Percentiles rank a stretch among this genome's conserved stretches.
These are phyloP conservation scores for Bacidia gigantensis DNA, from an alignment of 495 filamentous ascomycete species.

Conservation along the genomic window DNA sequence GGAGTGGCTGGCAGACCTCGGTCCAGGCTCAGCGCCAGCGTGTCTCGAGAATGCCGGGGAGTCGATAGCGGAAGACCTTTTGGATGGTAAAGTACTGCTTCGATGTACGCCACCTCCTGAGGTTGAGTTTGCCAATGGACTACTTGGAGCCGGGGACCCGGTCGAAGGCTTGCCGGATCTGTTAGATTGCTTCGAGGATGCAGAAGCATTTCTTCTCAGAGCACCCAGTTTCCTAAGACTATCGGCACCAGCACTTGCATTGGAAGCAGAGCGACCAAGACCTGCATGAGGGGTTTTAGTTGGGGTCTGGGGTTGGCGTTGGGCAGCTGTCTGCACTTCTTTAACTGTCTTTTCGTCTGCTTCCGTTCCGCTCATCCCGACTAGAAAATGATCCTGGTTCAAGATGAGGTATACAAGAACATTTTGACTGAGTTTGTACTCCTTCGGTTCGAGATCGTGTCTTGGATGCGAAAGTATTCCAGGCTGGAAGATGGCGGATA, in stretches of 20 bases:
- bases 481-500: constrained; percentile 97
- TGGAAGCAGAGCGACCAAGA: constrained; percentile 66
- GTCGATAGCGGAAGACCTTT: constrained; percentile 62
- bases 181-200: constrained; percentile 54
- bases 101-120: constrained; percentile 57
- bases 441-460: constrained; percentile 87
- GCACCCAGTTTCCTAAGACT: constrained; percentile 67
- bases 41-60: constrained; percentile 39
- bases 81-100: constrained; percentile 93
- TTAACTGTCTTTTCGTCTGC: constrained; percentile 78
- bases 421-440: constrained; percentile 90
- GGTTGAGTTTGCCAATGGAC: constrained; percentile 25
- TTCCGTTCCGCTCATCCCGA: constrained; percentile 86
- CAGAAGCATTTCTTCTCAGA: constrained; percentile 74
- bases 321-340: constrained; percentile 60
- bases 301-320: constrained; percentile 39
- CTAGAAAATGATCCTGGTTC: constrained; percentile 82
- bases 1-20: constrained; percentile 1
- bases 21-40: constrained; percentile 22
- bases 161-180: constrained; percentile 55
- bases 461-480: constrained; percentile 86
- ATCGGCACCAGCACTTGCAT: constrained; percentile 73
- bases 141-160: constrained; percentile 47
- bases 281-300: constrained; percentile 39
- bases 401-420: constrained; percentile 97